phyloP scores from a whole-genome alignment of 192 early-diverging fungal genomes.

The Coemansia sp. region DNA sequence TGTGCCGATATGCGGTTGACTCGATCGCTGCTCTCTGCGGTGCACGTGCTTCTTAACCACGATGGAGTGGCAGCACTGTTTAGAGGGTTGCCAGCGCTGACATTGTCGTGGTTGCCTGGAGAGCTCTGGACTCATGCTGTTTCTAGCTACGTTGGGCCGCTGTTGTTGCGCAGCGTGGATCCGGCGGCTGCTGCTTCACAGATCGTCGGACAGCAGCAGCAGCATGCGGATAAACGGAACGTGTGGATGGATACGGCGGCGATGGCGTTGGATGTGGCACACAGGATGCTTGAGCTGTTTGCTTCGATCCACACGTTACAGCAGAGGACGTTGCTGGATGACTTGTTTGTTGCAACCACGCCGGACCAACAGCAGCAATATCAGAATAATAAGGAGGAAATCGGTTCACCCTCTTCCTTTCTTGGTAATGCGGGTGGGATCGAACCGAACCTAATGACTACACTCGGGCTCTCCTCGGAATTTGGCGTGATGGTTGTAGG shows the following conservation, averaged over 20 bases:
- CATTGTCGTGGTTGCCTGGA: conserved; percentile 11
- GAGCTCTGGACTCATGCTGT: conserved; percentile 23
- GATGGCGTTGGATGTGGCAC: conserved; percentile 11
- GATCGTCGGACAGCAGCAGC: background rate
- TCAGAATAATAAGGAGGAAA: background rate
- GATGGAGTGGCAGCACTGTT: background rate
- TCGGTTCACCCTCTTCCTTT: background rate
- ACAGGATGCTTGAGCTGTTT: conserved; percentile 5
- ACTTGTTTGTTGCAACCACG: too few species aligned
- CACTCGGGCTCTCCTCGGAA: background rate
- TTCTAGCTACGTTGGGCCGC: background rate
- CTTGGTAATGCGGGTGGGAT: background rate
- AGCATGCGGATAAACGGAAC: background rate
- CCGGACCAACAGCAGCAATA: background rate
- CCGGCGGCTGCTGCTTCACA: background rate
- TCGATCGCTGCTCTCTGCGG: conserved; percentile 3
- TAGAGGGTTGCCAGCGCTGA: background rate
- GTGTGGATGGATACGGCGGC: background rate
- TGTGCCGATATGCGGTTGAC: background rate
- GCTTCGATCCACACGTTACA: too few species aligned
- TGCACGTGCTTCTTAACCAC: background rate
- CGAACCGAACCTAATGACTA: too few species aligned
- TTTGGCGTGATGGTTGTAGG: conserved; percentile 20
- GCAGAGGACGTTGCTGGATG: too few species aligned
- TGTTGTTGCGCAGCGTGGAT: background rate